These are phyloP conservation scores for Phlyctochytrium arcticum DNA, from an alignment of 192 early-diverging fungal species.

Conservation along the genomic window DNA sequence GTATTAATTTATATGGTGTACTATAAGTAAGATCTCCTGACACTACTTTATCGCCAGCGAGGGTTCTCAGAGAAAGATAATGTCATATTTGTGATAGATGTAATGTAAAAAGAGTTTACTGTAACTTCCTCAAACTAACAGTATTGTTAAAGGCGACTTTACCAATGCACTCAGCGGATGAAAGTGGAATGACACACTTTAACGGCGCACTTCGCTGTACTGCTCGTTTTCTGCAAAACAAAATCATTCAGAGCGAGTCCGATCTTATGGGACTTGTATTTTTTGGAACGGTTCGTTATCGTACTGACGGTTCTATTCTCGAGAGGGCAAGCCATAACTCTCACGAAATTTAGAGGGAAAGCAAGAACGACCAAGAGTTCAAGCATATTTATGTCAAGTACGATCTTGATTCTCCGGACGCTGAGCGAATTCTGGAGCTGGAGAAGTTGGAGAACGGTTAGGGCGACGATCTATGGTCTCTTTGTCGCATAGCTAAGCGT, in stretches of 20 bases:
- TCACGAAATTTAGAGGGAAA: neutral
- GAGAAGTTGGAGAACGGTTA: slow-evolving; percentile 52
- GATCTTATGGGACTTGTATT: slow-evolving; percentile 35
- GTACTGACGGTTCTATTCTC: neutral
- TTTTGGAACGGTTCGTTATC: slow-evolving; percentile 31
- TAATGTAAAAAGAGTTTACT: neutral
- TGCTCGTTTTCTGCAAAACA: slow-evolving; percentile 21
- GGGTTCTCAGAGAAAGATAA: slow-evolving; percentile 9
- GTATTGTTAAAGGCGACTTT: slow-evolving; percentile 15
- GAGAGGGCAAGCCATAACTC: neutral
- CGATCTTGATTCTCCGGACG: slow-evolving; percentile 58
- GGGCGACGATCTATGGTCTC: too few relatives aligned
- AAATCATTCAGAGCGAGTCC: slow-evolving; percentile 26
- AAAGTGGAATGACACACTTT: slow-evolving; percentile 24
- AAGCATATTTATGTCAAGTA: slow-evolving; percentile 58
- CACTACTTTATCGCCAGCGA: neutral
- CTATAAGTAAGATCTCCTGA: neutral
- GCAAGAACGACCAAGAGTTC: slow-evolving; percentile 52
- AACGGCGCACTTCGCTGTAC: slow-evolving; percentile 19
- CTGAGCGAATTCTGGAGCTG: slow-evolving; percentile 54
- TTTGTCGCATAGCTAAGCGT: neutral
- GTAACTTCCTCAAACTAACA: slow-evolving; percentile 1
- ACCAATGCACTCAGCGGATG: slow-evolving; percentile 22
- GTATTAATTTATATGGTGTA: neutral
- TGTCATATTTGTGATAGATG: slow-evolving; percentile 28